These are phyloP conservation scores for Chalciporus pseudorubinellus DNA, from an alignment of 768 basidiomycete species.

Conservation along the genomic window DNA sequence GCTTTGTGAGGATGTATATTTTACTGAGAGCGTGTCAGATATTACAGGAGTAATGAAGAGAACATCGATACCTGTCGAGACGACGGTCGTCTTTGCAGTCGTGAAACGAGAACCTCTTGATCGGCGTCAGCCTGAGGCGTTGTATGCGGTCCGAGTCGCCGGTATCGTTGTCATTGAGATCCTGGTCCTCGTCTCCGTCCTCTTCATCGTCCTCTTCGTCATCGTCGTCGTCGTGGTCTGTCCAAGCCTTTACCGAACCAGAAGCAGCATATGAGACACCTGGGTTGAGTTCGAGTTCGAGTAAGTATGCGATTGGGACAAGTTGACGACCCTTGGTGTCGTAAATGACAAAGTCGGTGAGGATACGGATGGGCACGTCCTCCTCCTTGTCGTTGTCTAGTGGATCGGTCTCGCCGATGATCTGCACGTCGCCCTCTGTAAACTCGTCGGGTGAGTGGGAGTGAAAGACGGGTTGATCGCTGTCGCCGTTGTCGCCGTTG, in stretches of 20 bases:
- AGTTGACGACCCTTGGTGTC: conserved; percentile 36
- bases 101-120: conserved; percentile 51
- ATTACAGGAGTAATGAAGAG: not conserved
- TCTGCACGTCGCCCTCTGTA: conserved; percentile 40
- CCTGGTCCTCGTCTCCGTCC: conserved; percentile 16
- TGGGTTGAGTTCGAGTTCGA: conserved; percentile 27
- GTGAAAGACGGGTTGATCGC: conserved; percentile 3
- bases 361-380: conserved; percentile 54
- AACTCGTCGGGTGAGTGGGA: conserved; percentile 30
- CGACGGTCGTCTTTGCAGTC: conserved; percentile 25
- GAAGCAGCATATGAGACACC: conserved; percentile 34
- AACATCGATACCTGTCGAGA: conserved; percentile 43
- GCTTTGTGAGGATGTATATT: conserved; percentile 58
- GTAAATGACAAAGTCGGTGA: conserved; percentile 56
- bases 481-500: not conserved
- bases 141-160: conserved; percentile 18
- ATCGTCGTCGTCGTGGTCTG: conserved; percentile 32
- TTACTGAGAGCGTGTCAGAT: conserved; percentile 42
- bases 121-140: conserved; percentile 39
- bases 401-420: conserved; percentile 42
- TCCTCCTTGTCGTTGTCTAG: conserved; percentile 27
- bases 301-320: conserved; percentile 41
- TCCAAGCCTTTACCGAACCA: conserved; percentile 38
- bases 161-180: not conserved
- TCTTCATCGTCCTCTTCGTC: conserved; percentile 26